A percentile compares a stretch with the other conserved stretches of the same genome.
phyloP scores from a whole-genome alignment of 371 early-diverging fungal species.

The Mucor sp. region DNA sequence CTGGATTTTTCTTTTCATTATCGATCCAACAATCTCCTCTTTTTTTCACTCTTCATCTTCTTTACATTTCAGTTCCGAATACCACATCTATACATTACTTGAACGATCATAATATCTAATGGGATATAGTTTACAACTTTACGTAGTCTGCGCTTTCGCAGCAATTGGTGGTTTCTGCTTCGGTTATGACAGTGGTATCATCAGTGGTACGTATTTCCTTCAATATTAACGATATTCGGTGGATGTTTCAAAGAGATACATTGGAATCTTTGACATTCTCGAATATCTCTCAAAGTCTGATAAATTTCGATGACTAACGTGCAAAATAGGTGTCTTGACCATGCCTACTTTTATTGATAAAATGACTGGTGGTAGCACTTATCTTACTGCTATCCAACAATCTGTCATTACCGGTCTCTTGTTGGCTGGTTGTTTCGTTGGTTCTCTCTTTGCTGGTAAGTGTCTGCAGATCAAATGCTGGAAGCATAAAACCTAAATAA shows the following conservation, averaged over 20 bases:
- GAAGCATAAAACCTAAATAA: background rate
- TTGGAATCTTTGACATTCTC: background rate
- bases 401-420: conserved; percentile 49
- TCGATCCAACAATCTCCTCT: background rate
- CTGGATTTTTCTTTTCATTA: background rate
- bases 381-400: conserved; percentile 39
- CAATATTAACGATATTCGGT: background rate
- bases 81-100: background rate
- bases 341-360: conserved; percentile 43
- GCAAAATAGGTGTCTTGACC: conserved; percentile 33
- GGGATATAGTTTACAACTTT: conserved; percentile 27
- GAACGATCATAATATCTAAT: conserved; percentile 14
- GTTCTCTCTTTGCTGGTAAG: conserved; percentile 49
- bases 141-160: conserved; percentile 40
- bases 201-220: conserved; percentile 27
- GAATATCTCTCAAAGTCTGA: background rate
- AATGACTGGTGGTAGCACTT: conserved; percentile 34
- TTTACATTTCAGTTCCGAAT: background rate
- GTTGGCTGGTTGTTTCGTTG: conserved; percentile 55
- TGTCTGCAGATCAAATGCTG: background rate
- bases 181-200: conserved; percentile 59
- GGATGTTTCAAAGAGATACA: background rate
- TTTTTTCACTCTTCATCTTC: conserved; percentile 1
- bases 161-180: conserved; percentile 58
- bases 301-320: background rate